Evolutionary conservation across 352 stramenopile species (phyloP), one percentile per base, ranked within the genome.

Genomic region (Globisporangium cederbergense): DNA sequence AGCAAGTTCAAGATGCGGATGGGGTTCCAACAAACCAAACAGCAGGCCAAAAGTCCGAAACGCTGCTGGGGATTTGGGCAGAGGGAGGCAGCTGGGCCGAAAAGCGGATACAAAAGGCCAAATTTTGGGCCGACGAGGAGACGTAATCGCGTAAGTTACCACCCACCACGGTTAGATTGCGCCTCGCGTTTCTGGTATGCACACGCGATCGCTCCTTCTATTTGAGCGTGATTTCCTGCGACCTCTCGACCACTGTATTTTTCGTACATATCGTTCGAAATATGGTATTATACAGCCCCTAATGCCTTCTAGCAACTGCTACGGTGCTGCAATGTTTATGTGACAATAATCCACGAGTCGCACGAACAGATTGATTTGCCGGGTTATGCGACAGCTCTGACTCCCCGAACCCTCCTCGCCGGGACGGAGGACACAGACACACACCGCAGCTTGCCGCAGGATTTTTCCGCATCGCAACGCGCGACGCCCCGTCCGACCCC

Each of bases 1-100:
- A 42, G 56, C 64, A 75, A 75, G 68, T 78, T 74, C 72, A 78
- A 76, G 68, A 66, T 63, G 63, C 1, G 18, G 18, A 22, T 49
- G 42, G 36, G 50, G 38, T 3, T 43, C 38, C 25, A 28, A 28
- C 25, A 28, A 28, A 28, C 25, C 25, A 28, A 28, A 28, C 25
- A 28, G 25, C 25, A 28, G 25, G 25, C 25, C 25, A 28, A 28
- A 28, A 8, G 34, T 40, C 36, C 36, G 36, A 42, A 42, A 42
- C 36, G 36, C 36, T 51, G 20, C 20, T 45, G 40, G 55, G 34
- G 10, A 14, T 58, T 68, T 42, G 36, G 36, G 47, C 14, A 2
- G 28, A 32, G 57, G 16, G 18, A 55, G 43, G 38, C 22, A 22
- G 28, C 10, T 28, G 4, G 13, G 25, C 28, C 32, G 32, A 36